phyloP scores from a whole-genome alignment of 805 yeast genomes.

The Osmozyma mogii region DNA sequence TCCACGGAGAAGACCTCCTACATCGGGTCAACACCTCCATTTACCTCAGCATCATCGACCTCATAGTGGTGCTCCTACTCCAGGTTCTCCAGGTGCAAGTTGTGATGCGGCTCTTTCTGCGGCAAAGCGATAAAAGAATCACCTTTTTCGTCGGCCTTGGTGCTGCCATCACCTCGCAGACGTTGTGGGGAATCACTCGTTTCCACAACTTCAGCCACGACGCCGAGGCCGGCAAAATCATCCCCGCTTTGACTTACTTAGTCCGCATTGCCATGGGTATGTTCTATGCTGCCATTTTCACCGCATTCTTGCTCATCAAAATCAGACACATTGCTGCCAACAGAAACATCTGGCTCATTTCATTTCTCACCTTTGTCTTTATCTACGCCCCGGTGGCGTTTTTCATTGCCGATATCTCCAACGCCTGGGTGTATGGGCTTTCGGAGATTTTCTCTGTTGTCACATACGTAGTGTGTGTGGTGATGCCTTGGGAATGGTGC shows the following conservation, averaged over 20 bases:
- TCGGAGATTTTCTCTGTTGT: conserved; percentile 69
- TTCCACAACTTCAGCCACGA: conserved; percentile 32
- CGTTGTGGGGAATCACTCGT: conserved; percentile 63
- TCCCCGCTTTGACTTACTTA: conserved; percentile 69
- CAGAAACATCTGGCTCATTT: conserved; percentile 43
- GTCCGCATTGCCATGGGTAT: conserved; percentile 65
- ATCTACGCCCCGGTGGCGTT: conserved; percentile 58
- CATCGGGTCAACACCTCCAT: conserved; percentile 35
- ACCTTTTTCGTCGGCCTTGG: conserved; percentile 51
- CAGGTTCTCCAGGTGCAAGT: conserved; percentile 68
- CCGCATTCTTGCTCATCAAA: conserved; percentile 47
- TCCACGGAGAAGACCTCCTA: conserved; percentile 38
- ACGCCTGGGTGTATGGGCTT: conserved; percentile 65
- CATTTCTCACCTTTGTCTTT: conserved; percentile 46
- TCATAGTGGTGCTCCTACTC: conserved; percentile 48
- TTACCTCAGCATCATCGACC: conserved; percentile 48
- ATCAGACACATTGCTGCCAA: conserved; percentile 42
- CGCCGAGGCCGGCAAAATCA: conserved; percentile 43
- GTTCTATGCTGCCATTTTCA: conserved; percentile 57
- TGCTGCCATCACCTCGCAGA: conserved; percentile 47
- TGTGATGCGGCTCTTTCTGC: conserved; percentile 55
- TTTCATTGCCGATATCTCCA: conserved; percentile 69
- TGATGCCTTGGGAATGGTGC: conserved; percentile 82
- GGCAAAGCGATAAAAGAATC: conserved; percentile 61
- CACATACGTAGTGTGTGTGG: conserved; percentile 62